Conservation (phyloP, 2,329 filamentous ascomycete species). For the Clarireedia sp. region DNA sequence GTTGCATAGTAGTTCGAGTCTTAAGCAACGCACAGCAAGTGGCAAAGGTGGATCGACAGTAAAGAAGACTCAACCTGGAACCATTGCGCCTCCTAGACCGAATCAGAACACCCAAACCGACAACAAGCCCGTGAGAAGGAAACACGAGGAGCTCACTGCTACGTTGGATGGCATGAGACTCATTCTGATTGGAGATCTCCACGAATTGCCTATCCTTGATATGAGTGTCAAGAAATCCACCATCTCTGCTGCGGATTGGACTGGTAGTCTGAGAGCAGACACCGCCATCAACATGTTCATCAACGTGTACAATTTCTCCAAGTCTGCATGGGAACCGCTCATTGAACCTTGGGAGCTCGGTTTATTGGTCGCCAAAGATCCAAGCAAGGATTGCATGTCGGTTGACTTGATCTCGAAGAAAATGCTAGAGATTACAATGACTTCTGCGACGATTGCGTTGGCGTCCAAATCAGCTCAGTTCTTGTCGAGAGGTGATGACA, state of each 20-base stretch:
- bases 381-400: conserved; percentile 66
- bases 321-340: conserved; percentile 94
- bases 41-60: conserved; percentile 47
- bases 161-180: conserved; percentile 82
- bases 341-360: conserved; percentile 96
- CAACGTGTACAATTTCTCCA: conserved; percentile 98
- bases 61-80: conserved; percentile 35
- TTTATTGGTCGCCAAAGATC: conserved; percentile 75
- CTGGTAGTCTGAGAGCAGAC: conserved; percentile 75
- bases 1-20: conserved; percentile 31
- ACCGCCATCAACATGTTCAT: conserved; percentile 88
- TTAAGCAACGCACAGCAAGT: conserved; percentile 50
- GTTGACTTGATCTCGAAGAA: conserved; percentile 85
- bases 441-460: conserved; percentile 86
- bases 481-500: conserved; percentile 72
- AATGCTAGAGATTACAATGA: conserved; percentile 84
- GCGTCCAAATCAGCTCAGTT: conserved; percentile 91
- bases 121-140: conserved; percentile 35
- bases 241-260: conserved; percentile 84
- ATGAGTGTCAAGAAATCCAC: conserved; percentile 87
- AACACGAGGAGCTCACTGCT: conserved; percentile 72
- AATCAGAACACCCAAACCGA: neutral
- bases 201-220: conserved; percentile 92
- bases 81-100: conserved; percentile 20
- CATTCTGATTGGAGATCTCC: conserved; percentile 88